Evolutionary conservation across 306 rosid species (phyloP).

Genomic region (Abrus pulchellus): DNA sequence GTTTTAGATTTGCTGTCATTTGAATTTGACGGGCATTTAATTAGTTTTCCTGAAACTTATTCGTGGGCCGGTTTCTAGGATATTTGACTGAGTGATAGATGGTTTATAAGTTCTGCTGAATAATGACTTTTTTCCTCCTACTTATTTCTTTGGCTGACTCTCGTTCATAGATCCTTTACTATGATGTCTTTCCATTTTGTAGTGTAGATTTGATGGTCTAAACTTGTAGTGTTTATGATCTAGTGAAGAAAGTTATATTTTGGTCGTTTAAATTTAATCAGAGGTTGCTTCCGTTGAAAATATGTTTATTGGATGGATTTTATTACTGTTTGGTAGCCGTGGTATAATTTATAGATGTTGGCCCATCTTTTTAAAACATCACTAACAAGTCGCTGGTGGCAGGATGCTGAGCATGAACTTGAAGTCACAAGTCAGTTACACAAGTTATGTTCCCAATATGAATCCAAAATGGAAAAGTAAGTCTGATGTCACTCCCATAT

Average conservation of each 20-base stretch:
- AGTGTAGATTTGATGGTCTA: not conserved
- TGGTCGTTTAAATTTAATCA: not conserved
- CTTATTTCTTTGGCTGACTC: not conserved
- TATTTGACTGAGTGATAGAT: conserved; percentile 19
- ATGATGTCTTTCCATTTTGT: not conserved
- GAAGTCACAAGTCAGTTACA: conserved; percentile 66
- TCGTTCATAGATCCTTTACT: conserved; percentile 7
- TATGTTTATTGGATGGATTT: conserved; percentile 35
- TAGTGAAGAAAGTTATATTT: not conserved
- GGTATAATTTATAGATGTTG: conserved; percentile 27
- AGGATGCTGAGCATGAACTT: conserved; percentile 75
- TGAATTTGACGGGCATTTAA: not conserved
- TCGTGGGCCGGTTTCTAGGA: not conserved
- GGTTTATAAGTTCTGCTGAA: conserved; percentile 20
- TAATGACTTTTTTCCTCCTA: not conserved
- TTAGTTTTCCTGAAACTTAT: conserved; percentile 18
- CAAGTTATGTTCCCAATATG: conserved; percentile 80
- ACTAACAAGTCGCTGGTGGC: conserved; percentile 54
- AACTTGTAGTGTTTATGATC: conserved; percentile 7
- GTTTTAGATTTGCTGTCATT: not conserved
- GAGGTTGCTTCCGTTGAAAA: conserved; percentile 26
- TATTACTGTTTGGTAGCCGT: conserved; percentile 27
- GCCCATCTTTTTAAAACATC: conserved; percentile 25
- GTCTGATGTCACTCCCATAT: conserved; percentile 44
- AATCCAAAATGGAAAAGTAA: conserved; percentile 82